Conservation (phyloP, 352 stramenopile species). For the Pythium guiyangense region DNA sequence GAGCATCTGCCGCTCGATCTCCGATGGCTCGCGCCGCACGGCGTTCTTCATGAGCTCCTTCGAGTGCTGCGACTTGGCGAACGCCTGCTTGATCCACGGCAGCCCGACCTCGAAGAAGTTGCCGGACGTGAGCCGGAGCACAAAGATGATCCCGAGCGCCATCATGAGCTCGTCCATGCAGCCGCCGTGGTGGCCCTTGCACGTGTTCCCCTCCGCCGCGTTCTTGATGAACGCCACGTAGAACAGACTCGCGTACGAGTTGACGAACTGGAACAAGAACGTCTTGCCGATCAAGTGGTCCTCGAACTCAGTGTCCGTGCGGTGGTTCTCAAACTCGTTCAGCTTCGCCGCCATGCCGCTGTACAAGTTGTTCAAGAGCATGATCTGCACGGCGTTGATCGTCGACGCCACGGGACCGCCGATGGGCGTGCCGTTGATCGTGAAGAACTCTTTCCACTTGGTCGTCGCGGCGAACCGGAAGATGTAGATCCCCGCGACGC, state of each 20-base stretch:
- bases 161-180: constrained; percentile 83
- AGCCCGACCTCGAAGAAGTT: constrained; percentile 78
- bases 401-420: constrained; percentile 54
- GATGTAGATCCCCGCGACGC: constrained; percentile 66
- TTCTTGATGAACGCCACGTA: constrained; percentile 87
- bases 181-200: constrained; percentile 33
- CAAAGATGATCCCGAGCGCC: constrained; percentile 71
- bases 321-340: constrained; percentile 93
- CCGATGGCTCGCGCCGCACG: constrained; percentile 28
- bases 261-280: constrained; percentile 83
- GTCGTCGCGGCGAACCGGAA: constrained; percentile 61
- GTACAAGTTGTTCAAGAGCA: constrained; percentile 78
- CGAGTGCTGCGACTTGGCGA: constrained; percentile 14
- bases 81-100: constrained; percentile 69
- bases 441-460: constrained; percentile 58
- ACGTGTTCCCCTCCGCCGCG: constrained; percentile 40
- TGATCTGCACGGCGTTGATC: constrained; percentile 80
- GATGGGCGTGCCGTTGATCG: constrained; percentile 36
- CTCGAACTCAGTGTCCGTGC: constrained; percentile 95
- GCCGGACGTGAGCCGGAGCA: constrained; percentile 55
- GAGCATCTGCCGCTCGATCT: constrained; percentile 54
- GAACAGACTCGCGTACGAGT: constrained; percentile 79
- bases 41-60: constrained; percentile 32
- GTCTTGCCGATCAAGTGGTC: constrained; percentile 87
- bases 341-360: constrained; percentile 51